Base-by-base conservation (phyloP, 2,329 filamentous ascomycete species). In the Colletotrichum sp. region DNA sequence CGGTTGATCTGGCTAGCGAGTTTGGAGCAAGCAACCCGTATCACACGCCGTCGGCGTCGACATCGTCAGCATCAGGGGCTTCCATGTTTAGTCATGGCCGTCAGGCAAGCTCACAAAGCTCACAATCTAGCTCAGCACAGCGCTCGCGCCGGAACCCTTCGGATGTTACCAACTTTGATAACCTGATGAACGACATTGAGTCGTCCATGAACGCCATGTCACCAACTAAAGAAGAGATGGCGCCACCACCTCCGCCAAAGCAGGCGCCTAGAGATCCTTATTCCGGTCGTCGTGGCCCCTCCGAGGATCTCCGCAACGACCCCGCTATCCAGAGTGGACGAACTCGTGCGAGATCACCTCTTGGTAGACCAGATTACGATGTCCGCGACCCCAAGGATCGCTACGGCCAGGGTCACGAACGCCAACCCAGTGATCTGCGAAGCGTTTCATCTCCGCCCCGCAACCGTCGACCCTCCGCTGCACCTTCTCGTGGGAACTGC, bases 401-500 rank as follows among this genome's bases (percentile, higher is more conserved):
- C 39, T 60, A 66, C 36, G 49, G 70, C 6, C 74, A 71, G 36
- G 55, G n/a, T 21, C 63, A 74, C 18, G 63, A 76, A 8, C 79
- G 76, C 18, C 72, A 36, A 34, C 68, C 57, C 6, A 65, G 67
- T 63, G 65, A 69, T 70, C 72, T 55, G 44, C 75, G 30, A 15
- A 78, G 77, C 60, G 79, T 79, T 30, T 79, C 81, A 7, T 59
- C 72, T 18, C 78, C 77, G 26, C 78, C 75, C 32, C 77, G 85
- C 69, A 67, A 76, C 76, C 80, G 60, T 77, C 76, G 69, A n/a
- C 78, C 63, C 73, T 78, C 60, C 77, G 77, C 79, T 18, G 77
- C 85, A 13, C 83, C 87, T 2, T 90, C 90, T 18, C 94, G 95
- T 72, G 95, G 95, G 4, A 92, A 92, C 77, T 99, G 97, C 87